phyloP scores from a whole-genome alignment of 2,329 filamentous ascomycete genomes.

The Immersiporthe knoxdaviesiana region DNA sequence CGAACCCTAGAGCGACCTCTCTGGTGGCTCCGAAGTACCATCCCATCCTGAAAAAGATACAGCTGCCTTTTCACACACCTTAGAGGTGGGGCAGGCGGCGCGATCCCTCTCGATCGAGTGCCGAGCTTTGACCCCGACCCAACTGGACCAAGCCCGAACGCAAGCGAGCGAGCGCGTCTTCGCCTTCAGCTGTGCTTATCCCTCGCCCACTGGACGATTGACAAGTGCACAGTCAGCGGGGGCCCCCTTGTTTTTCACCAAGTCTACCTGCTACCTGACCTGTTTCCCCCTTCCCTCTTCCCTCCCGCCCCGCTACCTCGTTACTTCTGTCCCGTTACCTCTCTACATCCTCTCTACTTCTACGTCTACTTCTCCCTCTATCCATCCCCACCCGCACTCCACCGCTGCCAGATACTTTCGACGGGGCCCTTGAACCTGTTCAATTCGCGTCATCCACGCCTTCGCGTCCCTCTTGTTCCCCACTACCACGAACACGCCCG shows the following conservation, averaged over 20 bases:
- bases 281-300: conserved; percentile 12
- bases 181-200: conserved; percentile 11
- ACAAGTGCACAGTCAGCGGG: conserved; percentile 9
- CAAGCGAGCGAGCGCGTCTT: conserved; percentile 2
- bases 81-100: not conserved
- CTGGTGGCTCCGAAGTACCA: conserved; percentile 12
- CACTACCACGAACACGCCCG: conserved; percentile 14
- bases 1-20: conserved; percentile 2
- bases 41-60: not conserved
- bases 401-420: conserved; percentile 8
- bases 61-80: not conserved
- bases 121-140: not conserved
- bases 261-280: conserved; percentile 24
- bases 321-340: conserved; percentile 25
- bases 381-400: conserved; percentile 16
- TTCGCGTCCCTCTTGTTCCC: conserved; percentile 23
- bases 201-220: conserved; percentile 4
- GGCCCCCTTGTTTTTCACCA: conserved; percentile 10
- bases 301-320: conserved; percentile 20
- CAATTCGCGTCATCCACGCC: conserved; percentile 28
- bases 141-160: conserved; percentile 4
- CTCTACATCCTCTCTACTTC: conserved; percentile 17
- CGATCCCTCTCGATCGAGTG: conserved; percentile 4
- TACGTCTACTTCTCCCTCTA: not conserved
- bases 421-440: conserved; percentile 20